Base-by-base conservation (phyloP, 352 stramenopile species). In the Pythium inflatum region DNA sequence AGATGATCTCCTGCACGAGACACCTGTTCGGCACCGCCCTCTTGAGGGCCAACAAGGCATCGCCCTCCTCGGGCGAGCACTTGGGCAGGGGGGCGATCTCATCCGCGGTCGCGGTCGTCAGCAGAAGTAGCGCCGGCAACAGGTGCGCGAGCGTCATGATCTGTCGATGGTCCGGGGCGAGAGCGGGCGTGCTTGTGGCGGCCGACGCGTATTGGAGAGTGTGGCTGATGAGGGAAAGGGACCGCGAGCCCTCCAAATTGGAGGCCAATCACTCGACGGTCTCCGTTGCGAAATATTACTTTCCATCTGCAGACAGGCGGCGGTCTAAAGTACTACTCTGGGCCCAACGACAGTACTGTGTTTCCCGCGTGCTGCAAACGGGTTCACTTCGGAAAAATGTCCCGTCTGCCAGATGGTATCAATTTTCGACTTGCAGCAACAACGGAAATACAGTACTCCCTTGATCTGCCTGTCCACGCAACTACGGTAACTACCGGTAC, bases 61-160 rank as follows among this genome's bases (percentile, higher is more conserved):
- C 28, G 24, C 22, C n/a, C 28, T 57, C 22, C 49, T 57, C 49
- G 24, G 49, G 28, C 13, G 49, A 24, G 25, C 49, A 57, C 20
- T 34, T 8, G n/a, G n/a, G n/a, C n/a, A n/a, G n/a, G n/a, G n/a
- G n/a, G 49, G 49, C 49, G 49, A 43, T 43, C 36, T n/a, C n/a
- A n/a, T 43, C 20, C 49, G 49, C 49, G 49, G 49, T 27, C 45
- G 45, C 25, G 45, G 45, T 25, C 45, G n/a, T 53, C 45, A 53
- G n/a, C 45, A 53, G n/a, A n/a, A 30, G 25, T 13, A 53, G n/a
- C 49, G 30, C 49, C n/a, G 24, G 22, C 49, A 36, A 4, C 28
- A 57, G n/a, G 49, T 9, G 22, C 49, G 30, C n/a, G 14, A 57
- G 49, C 49, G 30, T 57, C n/a, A 57, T 25, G 14, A 57, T n/a